Percentiles rank a stretch among this genome's conserved stretches.
Evolutionary conservation across 148 eudicot species (phyloP).

Genomic region (Persicaria maculosa): DNA sequence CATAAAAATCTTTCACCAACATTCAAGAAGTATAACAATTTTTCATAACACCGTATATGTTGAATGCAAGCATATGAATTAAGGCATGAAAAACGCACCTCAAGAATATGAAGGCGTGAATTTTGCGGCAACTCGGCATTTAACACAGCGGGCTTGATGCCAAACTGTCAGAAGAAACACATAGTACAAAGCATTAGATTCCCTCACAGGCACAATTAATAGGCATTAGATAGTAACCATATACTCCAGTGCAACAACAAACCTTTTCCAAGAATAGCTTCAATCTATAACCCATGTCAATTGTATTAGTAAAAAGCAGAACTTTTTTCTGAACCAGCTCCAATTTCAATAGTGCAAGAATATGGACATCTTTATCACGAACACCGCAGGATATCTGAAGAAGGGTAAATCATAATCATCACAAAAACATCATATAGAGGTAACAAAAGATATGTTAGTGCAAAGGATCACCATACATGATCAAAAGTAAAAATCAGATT

Average conservation of each 20-base stretch:
- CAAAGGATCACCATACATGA: too few relatives aligned
- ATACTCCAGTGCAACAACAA: constrained; percentile 8
- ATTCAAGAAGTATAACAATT: background rate
- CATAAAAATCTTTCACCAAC: background rate
- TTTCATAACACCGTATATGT: background rate
- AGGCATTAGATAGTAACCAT: background rate
- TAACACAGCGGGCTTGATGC: constrained; percentile 74
- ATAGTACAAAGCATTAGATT: background rate
- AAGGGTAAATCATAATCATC: background rate
- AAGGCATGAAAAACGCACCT: constrained; percentile 39
- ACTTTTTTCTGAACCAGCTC: constrained; percentile 87
- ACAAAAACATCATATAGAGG: background rate
- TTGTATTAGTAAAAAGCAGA: constrained; percentile 77
- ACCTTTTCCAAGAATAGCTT: constrained; percentile 92
- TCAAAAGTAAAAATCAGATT: too few relatives aligned
- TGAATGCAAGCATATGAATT: background rate
- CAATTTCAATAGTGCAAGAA: constrained; percentile 80
- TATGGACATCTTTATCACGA: constrained; percentile 74
- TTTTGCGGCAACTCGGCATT: constrained; percentile 96
- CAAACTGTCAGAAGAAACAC: constrained; percentile 56
- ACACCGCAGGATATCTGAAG: constrained; percentile 71
- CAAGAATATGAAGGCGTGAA: constrained; percentile 91
- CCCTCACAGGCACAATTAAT: background rate
- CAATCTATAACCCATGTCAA: constrained; percentile 72
- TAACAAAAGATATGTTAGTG: background rate